A percentile compares a stretch with the other conserved stretches of the same genome.
Conservation (phyloP, 805 yeast species). For the Candida parachauliodes region DNA sequence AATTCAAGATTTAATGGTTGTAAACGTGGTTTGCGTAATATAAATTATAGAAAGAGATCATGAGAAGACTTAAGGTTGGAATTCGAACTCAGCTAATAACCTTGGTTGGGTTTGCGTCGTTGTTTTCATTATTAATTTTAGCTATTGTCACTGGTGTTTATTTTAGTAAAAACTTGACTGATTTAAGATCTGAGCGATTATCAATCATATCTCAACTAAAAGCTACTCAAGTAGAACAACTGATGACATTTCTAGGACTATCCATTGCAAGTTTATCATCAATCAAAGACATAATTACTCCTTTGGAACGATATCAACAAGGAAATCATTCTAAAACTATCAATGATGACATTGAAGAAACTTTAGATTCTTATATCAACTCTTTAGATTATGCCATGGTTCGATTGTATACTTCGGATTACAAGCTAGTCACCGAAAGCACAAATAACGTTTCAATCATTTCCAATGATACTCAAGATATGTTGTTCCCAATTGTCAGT, state of each 20-base stretch:
- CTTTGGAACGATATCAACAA: slow-evolving; percentile 60
- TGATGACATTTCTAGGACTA: slow-evolving; percentile 56
- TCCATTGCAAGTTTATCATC: slow-evolving; percentile 65
- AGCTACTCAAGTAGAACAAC: slow-evolving; percentile 73
- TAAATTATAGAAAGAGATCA: too few species aligned
- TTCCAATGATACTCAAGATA: slow-evolving; percentile 17
- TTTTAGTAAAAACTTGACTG: slow-evolving; percentile 59
- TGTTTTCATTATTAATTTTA: slow-evolving; percentile 64
- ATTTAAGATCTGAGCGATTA: slow-evolving; percentile 65
- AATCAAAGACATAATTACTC: slow-evolving; percentile 54
- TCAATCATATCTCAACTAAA: slow-evolving; percentile 77
- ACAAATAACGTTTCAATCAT: slow-evolving; percentile 23
- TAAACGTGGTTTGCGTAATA: too few species aligned
- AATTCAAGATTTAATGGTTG: too few species aligned
- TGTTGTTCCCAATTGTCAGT: neutral
- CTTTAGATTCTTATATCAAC: slow-evolving; percentile 56
- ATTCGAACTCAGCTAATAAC: slow-evolving; percentile 73
- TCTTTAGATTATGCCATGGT: slow-evolving; percentile 66
- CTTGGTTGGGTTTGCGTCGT: slow-evolving; percentile 65
- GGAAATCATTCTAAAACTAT: slow-evolving; percentile 61
- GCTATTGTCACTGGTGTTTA: slow-evolving; percentile 73
- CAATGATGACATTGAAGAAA: slow-evolving; percentile 39
- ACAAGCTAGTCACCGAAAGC: slow-evolving; percentile 41
- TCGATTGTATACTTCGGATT: slow-evolving; percentile 59
- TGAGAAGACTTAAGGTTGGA: slow-evolving; percentile 51